Conservation (phyloP, 139 green algal species). For the Ettlia oleoabundans region DNA sequence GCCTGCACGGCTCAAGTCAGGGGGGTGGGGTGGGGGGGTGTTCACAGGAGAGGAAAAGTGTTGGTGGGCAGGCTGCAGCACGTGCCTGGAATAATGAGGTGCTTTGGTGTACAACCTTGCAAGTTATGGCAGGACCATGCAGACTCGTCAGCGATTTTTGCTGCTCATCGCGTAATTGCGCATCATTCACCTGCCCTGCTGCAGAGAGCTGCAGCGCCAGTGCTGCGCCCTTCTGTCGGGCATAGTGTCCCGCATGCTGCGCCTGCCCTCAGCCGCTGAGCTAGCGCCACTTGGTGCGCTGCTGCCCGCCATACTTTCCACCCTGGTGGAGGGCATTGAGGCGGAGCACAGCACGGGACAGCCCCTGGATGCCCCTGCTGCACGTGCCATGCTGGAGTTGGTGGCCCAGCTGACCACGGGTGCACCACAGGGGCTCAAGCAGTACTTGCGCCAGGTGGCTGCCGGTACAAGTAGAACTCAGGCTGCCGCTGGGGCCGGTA, state of each 20-base stretch:
- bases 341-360: constrained; percentile 5
- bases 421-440: constrained; percentile 15
- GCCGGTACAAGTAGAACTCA: no score
- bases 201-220: constrained; percentile 40
- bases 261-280: background rate
- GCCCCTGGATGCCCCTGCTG: background rate
- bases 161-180: background rate
- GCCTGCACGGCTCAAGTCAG: no score
- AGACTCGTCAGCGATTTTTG: no score
- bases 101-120: no score
- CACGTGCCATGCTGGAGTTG: constrained; percentile 23
- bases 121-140: no score
- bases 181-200: background rate
- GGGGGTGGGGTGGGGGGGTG: background rate
- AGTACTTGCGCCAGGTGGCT: constrained; percentile 36
- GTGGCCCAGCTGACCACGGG: constrained; percentile 34
- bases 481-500: no score
- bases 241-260: constrained; percentile 31
- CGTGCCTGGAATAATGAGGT: no score
- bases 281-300: constrained; percentile 36
- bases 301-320: constrained; percentile 48
- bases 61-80: no score
- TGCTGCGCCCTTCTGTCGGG: constrained; percentile 51
- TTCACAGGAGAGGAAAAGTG: no score
- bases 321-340: constrained; percentile 43